Conservation (phyloP, 2,329 filamentous ascomycete species). For the Pyricularia sp. region DNA sequence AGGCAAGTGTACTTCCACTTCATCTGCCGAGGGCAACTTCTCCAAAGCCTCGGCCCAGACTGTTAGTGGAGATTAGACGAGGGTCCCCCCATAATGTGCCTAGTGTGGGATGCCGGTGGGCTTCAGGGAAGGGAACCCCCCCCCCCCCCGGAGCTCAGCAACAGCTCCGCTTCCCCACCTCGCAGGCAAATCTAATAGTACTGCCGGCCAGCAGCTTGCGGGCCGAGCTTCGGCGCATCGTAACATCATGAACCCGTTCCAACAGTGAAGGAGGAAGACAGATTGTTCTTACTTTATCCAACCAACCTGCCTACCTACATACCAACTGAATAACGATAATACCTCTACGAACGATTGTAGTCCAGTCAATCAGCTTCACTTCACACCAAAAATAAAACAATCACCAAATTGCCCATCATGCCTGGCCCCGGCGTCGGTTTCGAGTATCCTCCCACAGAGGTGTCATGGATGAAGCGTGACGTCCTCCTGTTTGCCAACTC, state of each 20-base stretch:
- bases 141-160: neutral
- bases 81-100: neutral
- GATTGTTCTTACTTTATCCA: neutral
- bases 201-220: neutral
- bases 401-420: conserved; percentile 20
- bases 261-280: neutral
- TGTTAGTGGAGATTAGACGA: neutral
- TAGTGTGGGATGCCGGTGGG: too few relatives aligned
- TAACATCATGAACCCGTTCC: neutral
- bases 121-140: too few relatives aligned
- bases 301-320: neutral
- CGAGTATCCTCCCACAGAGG: conserved; percentile 66
- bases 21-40: neutral
- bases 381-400: neutral
- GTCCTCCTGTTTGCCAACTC: conserved; percentile 82
- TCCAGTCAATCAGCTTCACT: neutral
- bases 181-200: neutral
- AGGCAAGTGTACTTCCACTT: neutral
- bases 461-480: conserved; percentile 83
- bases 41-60: neutral
- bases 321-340: too few relatives aligned
- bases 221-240: neutral
- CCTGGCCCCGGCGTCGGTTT: conserved; percentile 57
- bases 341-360: too few relatives aligned
- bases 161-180: neutral